phyloP scores from a whole-genome alignment of 2,329 filamentous ascomycete genomes.

The Fusarium austroafricanum region DNA sequence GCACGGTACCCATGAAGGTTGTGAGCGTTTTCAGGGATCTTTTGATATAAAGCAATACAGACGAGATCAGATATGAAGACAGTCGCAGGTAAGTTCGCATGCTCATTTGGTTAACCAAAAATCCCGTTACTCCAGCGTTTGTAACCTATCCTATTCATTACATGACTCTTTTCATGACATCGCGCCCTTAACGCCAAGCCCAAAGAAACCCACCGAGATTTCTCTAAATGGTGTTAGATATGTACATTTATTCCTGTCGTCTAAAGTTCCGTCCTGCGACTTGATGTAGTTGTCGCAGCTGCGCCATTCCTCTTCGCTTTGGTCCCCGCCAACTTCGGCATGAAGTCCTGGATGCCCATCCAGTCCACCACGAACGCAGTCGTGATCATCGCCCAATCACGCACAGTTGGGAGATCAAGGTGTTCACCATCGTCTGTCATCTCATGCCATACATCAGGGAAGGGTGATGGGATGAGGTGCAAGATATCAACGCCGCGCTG shows the following conservation, averaged over 20 bases:
- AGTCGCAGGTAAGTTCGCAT: neutral
- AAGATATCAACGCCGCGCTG: slow-evolving; percentile 85
- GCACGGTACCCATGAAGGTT: slow-evolving; percentile 17
- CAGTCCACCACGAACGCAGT: slow-evolving; percentile 90
- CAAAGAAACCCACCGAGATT: slow-evolving; percentile 34
- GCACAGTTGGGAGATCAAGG: slow-evolving; percentile 80
- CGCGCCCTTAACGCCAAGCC: slow-evolving; percentile 39
- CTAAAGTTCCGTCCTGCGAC: slow-evolving; percentile 52
- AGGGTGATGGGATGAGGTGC: slow-evolving; percentile 87
- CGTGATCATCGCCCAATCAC: slow-evolving; percentile 89
- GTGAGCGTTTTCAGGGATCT: neutral
- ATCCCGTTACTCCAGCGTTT: slow-evolving; percentile 16
- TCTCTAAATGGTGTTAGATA: slow-evolving; percentile 19
- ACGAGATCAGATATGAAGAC: neutral
- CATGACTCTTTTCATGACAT: slow-evolving; percentile 33
- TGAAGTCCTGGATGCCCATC: slow-evolving; percentile 75
- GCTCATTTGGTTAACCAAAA: neutral
- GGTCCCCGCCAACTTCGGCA: slow-evolving; percentile 47
- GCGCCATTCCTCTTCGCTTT: slow-evolving; percentile 45
- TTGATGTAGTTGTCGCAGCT: slow-evolving; percentile 40
- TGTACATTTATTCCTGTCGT: slow-evolving; percentile 8
- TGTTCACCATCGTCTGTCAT: slow-evolving; percentile 86
- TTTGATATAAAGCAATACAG: neutral
- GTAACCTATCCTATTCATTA: slow-evolving; percentile 6
- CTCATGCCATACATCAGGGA: slow-evolving; percentile 88